Evolutionary conservation across 2,329 filamentous ascomycete genomes (phyloP).

Genomic region (Fusarium secorum): DNA sequence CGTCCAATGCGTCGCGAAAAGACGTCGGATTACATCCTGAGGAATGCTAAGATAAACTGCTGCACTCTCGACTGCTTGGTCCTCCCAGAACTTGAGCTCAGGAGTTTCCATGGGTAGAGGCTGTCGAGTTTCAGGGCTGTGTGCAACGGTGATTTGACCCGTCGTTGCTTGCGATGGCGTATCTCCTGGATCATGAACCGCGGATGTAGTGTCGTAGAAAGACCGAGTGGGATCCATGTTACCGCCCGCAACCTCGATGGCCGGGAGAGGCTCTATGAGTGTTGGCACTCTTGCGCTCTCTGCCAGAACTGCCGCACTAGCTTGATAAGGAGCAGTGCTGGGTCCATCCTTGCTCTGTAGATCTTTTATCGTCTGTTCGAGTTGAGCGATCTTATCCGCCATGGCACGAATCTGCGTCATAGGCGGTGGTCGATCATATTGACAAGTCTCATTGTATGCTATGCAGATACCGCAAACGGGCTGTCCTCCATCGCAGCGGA

Average conservation of each 20-base stretch:
- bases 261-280: background rate
- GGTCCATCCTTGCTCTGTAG: background rate
- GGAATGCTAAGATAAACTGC: background rate
- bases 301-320: accelerated
- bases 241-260: background rate
- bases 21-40: background rate
- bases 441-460: background rate
- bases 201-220: background rate
- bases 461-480: background rate
- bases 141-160: background rate
- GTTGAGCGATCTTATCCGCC: background rate
- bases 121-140: background rate
- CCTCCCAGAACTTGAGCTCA: background rate
- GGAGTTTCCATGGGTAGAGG: background rate
- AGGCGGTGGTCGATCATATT: background rate
- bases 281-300: accelerated
- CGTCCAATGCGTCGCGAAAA: background rate
- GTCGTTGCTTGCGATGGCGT: background rate
- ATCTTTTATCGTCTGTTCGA: background rate
- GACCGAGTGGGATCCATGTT: background rate
- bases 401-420: background rate
- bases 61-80: background rate
- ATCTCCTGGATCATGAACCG: background rate
- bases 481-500: background rate
- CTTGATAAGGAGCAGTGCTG: background rate